phyloP scores from a whole-genome alignment of 306 rosid species.

The Abrus pulchellus region DNA sequence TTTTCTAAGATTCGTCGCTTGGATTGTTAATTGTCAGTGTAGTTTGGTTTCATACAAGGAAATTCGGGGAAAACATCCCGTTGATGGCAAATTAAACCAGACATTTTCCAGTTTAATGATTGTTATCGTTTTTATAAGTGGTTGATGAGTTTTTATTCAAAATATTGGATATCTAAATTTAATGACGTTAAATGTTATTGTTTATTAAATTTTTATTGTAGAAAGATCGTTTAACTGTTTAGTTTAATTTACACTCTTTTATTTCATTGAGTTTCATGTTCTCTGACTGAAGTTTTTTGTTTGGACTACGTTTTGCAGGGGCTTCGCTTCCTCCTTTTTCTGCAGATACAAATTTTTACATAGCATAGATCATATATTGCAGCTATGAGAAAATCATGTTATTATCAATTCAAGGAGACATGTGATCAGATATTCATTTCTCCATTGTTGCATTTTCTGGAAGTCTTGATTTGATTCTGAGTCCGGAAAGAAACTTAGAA shows the following conservation, averaged over 20 bases:
- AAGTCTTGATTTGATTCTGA: conserved; percentile 43
- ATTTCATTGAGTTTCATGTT: conserved; percentile 32
- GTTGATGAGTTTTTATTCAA: background rate
- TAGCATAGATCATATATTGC: conserved; percentile 21
- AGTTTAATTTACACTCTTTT: background rate
- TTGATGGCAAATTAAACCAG: conserved; percentile 10
- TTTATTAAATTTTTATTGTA: too few relatives aligned
- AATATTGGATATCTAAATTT: too few relatives aligned
- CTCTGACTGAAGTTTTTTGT: conserved; percentile 47
- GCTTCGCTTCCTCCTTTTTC: conserved; percentile 9
- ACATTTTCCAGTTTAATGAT: conserved; percentile 5
- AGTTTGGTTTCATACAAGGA: conserved; percentile 22
- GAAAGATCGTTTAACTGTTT: too few relatives aligned
- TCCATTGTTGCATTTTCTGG: conserved; percentile 27
- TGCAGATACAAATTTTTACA: background rate
- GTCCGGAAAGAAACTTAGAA: conserved; percentile 35
- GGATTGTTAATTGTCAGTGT: conserved; percentile 15
- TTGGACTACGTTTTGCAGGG: conserved; percentile 42
- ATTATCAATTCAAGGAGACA: conserved; percentile 44
- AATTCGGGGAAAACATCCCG: conserved; percentile 8
- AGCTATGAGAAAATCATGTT: conserved; percentile 24
- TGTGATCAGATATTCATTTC: conserved; percentile 42
- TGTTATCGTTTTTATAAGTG: background rate
- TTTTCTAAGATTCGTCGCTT: conserved; percentile 1
- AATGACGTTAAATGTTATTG: background rate